phyloP scores from a whole-genome alignment of 176 grass and related monocot species.

The Phoenix dactylifera region DNA sequence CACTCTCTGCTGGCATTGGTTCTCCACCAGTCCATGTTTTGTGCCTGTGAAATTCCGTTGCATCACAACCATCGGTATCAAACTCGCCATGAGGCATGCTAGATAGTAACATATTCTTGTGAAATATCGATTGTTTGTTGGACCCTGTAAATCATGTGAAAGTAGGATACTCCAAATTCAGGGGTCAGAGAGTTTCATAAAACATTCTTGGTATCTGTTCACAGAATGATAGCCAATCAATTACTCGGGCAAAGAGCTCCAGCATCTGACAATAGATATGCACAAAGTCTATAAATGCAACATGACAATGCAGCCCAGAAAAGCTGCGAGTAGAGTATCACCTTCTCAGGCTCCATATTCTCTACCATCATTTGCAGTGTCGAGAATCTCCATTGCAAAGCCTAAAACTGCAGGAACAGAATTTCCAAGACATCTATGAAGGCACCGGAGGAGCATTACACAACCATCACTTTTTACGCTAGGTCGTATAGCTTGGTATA shows the following conservation, averaged over 20 bases:
- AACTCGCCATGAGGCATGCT: slow-evolving; percentile 92
- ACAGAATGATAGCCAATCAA: slow-evolving; percentile 67
- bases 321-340: slow-evolving; percentile 97
- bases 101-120: slow-evolving; percentile 66
- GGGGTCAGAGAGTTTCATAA: no score
- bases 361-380: slow-evolving; percentile 97
- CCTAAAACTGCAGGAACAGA: slow-evolving; percentile 74
- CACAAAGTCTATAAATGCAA: slow-evolving; percentile 81
- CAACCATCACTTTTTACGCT: slow-evolving; percentile 88
- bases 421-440: slow-evolving; percentile 88
- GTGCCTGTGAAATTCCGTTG: slow-evolving; percentile 59
- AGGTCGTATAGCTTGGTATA: slow-evolving; percentile 75
- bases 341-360: slow-evolving; percentile 90
- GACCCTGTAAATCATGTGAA: no score
- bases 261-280: slow-evolving; percentile 93
- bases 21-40: slow-evolving; percentile 48
- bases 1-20: slow-evolving; percentile 45
- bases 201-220: slow-evolving; percentile 29
- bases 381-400: slow-evolving; percentile 85
- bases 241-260: slow-evolving; percentile 65
- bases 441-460: no score
- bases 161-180: no score
- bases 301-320: slow-evolving; percentile 93
- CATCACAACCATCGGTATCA: slow-evolving; percentile 43
- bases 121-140: no score